Base-by-base conservation (phyloP, 192 early-diverging fungal species). In the Glomus cerebriforme region DNA sequence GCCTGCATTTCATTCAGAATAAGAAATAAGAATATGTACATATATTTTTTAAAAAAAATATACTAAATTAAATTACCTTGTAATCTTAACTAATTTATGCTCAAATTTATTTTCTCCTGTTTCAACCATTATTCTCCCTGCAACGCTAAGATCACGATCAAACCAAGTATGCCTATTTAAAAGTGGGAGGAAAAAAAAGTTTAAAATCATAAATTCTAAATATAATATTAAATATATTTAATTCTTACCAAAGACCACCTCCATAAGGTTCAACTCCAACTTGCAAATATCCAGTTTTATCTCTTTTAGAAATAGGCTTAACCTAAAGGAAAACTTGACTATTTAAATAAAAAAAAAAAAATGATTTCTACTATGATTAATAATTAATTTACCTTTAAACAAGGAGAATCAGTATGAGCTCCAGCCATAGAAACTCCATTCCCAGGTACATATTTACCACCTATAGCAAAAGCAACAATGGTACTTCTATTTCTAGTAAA, bases 331-430 rank as follows among this genome's bases (percentile, higher is more conserved):
- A n/a, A 37, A n/a, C 22, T 35, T 35, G 19, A 37, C n/a, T 22
- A 22, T 68, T 35, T 32, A 19, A 19, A 35, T 35, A 22, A 67
- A 4, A 8, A 37, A 37, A 66, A 32, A 19, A 66, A 5, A 66
- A 22, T 32, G 13, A 66, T 32, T 17, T 32, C 19, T 34, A 68
- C n/a, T 1, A n/a, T 68, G 22, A n/a, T 22, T 35, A 7, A 19
- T 67, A 13, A 66, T 22, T 7, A 35, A 85, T 98, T 99, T 79
- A 93, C 92, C 89, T 96, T 99, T 72, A 98, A 86, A 84, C 97
- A 98, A 27, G 98, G 98, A 24, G 95, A 96, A 83, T 99, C 98
- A 26, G 96, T 96, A 83, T 99, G 98, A 3, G 98, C 97, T 43
- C 93, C 98, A 60, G 98, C 88, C 45, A 97, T 94, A 26, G 94